phyloP scores from a whole-genome alignment of 768 basidiomycete species.

The Austroboletus eburneus region DNA sequence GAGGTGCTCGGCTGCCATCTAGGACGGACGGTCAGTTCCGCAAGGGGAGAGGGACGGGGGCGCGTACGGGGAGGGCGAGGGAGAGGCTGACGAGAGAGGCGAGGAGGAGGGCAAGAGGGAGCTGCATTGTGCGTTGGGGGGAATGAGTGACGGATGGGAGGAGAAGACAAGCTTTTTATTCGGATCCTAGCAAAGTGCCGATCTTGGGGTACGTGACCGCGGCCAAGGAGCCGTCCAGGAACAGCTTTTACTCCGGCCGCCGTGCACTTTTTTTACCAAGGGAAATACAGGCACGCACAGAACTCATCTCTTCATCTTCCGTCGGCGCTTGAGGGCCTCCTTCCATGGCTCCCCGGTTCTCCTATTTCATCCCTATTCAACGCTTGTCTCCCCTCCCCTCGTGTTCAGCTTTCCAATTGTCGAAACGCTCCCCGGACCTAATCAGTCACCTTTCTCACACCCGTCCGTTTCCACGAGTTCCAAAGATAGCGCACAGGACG shows the following conservation, averaged over 20 bases:
- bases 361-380: no score
- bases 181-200: conserved; percentile 11
- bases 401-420: neutral
- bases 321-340: no score
- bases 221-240: conserved; percentile 23
- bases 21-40: neutral
- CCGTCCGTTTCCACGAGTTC: neutral
- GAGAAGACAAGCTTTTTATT: conserved; percentile 22
- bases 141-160: conserved; percentile 1
- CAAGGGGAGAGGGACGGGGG: neutral
- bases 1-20: conserved; percentile 13
- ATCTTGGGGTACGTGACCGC: conserved; percentile 12
- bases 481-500: conserved; percentile 5
- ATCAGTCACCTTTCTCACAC: conserved; percentile 11
- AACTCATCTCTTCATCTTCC: conserved; percentile 8
- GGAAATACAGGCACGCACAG: conserved; percentile 22
- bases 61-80: conserved; percentile 21
- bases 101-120: conserved; percentile 20
- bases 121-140: conserved; percentile 19
- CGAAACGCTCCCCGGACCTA: no score
- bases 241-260: conserved; percentile 24
- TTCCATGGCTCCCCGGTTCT: no score
- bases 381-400: no score
- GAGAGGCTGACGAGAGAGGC: conserved; percentile 20
- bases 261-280: conserved; percentile 14